Evolutionary conservation across 352 stramenopile species (phyloP).

Genomic region (Phytophthora ramorum): DNA sequence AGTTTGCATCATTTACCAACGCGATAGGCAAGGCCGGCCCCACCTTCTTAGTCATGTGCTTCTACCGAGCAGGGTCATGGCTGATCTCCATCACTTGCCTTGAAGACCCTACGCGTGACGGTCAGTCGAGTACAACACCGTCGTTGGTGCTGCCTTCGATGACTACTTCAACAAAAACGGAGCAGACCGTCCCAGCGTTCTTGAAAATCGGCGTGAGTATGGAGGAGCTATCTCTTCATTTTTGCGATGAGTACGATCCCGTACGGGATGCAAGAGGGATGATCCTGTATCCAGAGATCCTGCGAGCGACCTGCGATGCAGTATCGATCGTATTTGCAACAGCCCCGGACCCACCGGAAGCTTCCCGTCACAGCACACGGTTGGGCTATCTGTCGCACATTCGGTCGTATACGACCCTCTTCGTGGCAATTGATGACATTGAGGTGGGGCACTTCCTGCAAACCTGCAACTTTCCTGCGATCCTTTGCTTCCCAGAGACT

Average conservation of each 20-base stretch:
- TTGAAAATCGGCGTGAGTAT: conserved; percentile 48
- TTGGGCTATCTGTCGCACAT: conserved; percentile 79
- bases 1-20: conserved; percentile 72
- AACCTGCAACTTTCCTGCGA: conserved; percentile 76
- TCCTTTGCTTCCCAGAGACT: conserved; percentile 56
- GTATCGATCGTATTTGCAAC: conserved; percentile 60
- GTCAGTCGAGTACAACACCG: conserved; percentile 16
- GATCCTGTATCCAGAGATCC: conserved; percentile 69
- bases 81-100: conserved; percentile 70
- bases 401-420: conserved; percentile 65
- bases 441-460: conserved; percentile 79
- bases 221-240: conserved; percentile 61
- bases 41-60: conserved; percentile 78
- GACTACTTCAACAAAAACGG: conserved; percentile 10
- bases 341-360: conserved; percentile 58
- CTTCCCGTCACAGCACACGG: conserved; percentile 43
- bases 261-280: conserved; percentile 36
- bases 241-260: conserved; percentile 69
- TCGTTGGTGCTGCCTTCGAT: conserved; percentile 24
- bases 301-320: conserved; percentile 44
- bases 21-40: conserved; percentile 8
- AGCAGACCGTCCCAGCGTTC: conserved; percentile 24
- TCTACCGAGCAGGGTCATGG: conserved; percentile 76
- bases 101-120: conserved; percentile 50
- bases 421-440: conserved; percentile 50